These are phyloP conservation scores for Pseudogymnoascus sp. DNA, from an alignment of 2,329 filamentous ascomycete species.

Conservation along the genomic window DNA sequence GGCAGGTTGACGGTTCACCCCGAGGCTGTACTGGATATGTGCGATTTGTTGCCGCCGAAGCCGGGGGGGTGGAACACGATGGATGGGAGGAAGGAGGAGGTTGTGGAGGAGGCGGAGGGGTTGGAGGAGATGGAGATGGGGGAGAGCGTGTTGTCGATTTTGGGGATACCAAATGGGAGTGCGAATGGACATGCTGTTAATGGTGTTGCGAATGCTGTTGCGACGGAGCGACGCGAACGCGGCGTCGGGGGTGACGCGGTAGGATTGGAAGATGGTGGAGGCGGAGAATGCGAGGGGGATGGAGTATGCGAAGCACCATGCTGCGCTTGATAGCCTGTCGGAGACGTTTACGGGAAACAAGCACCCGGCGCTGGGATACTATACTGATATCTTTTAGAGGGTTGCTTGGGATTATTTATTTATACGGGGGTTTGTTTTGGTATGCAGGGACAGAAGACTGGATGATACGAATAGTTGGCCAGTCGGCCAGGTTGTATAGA, in stretches of 20 bases:
- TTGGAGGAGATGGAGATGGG: conserved; percentile 13
- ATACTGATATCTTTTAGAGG: conserved; percentile 24
- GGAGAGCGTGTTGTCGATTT: conserved; percentile 1
- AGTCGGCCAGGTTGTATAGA: background rate
- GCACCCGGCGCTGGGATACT: conserved; percentile 27
- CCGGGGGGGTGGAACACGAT: conserved; percentile 56
- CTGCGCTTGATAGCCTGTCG: conserved; percentile 48
- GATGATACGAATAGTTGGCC: background rate
- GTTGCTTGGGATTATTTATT: background rate
- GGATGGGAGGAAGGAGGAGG: conserved; percentile 21
- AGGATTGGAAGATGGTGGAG: conserved; percentile 56
- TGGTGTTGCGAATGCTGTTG: background rate
- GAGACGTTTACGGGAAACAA: conserved; percentile 28
- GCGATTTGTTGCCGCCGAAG: conserved; percentile 65
- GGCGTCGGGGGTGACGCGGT: conserved; percentile 23
- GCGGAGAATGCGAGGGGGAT: conserved; percentile 49
- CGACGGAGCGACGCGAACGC: background rate
- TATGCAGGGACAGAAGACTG: background rate
- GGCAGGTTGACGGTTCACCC: conserved; percentile 80
- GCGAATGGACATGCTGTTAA: conserved; percentile 18
- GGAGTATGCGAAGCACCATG: conserved; percentile 49
- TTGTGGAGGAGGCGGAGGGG: conserved; percentile 18
- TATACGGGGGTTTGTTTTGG: background rate
- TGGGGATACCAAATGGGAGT: conserved; percentile 13
- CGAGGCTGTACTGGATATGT: conserved; percentile 64